Base-by-base conservation (phyloP, 345 rosid genomes). In the Tarenaya hassleriana region DNA sequence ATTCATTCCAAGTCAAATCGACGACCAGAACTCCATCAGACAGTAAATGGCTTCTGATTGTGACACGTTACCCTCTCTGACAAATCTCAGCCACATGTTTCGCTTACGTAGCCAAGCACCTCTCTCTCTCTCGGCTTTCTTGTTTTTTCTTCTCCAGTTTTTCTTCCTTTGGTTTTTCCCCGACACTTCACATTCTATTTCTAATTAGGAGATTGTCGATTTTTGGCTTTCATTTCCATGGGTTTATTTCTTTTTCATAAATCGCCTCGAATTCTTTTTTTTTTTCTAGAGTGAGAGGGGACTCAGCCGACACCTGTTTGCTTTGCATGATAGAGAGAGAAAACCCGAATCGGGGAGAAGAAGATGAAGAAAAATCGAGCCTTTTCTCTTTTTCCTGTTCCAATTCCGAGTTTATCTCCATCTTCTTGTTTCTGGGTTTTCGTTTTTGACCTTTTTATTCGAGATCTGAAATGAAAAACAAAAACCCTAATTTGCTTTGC, bases 71-170 rank as follows among this genome's bases (percentile, higher is more conserved):
- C 45, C 13, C 58, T 65, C 54, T 58, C 55, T n/a, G 70, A 52
- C 64, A 41, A 66, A 59, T 34, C 60, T 52, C 45, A 66, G 44
- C 64, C 65, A 66, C 58, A 55, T 55, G 48, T 66, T 66, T 45
- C 41, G 0, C 53, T 57, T 58, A 58, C 54, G 69, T 65, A n/a
- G n/a, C n/a, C 45, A 6, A 37, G 27, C 38, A 24, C n/a, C 55
- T 40, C 33, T 35, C 38, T 34, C 15, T 4, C 8, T 12, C 14
- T 9, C 37, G 29, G 33, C 38, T 62, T 4, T 62, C 31, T 53
- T 34, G n/a, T 20, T 34, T 39, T 58, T 41, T 47, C 15, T 33
- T 10, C 11, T 39, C 34, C 45, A 7, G 41, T 32, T 56, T 44
- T 9, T 14, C 3, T 33, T 24, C 7, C 16, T 14, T 19, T 14